Evolutionary conservation across 805 yeast genomes (phyloP), one percentile per base, ranked within the genome.

Genomic region (Metschnikowia dekortorum): DNA sequence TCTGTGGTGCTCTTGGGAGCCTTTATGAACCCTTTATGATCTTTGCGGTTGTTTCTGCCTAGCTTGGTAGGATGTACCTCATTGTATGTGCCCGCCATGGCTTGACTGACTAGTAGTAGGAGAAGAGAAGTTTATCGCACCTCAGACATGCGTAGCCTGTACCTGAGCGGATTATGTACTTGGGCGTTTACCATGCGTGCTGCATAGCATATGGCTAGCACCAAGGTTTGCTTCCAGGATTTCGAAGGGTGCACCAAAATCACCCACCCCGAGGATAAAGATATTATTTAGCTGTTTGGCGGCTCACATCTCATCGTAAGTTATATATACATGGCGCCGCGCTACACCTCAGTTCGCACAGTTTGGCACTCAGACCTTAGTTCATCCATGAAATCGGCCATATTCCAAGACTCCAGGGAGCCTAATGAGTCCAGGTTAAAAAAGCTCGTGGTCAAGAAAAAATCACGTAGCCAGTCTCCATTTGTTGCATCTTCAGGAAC

Each of bases 11-110:
- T 35, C 26, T 34, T 30, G 32, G 11, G 32, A 6, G 6, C 34
- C 28, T 40, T 13, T 18, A 11, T 41, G 37, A 37, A 32, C 8
- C 28, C 35, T 40, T 43, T 52, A 37, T 30, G 50, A n/a, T n/a
- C 33, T 53, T 48, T 46, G 37, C 32, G 33, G 31, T 29, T 31
- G 28, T 39, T 39, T 18, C 37, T 13, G 16, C 53, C 53, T 16
- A 53, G 53, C 18, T 50, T 39, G 13, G 53, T 50, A 13, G 63
- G 66, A 32, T 55, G 52, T 30, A 65, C 68, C 47, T 61, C 67
- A 51, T 65, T 65, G 51, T 64, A 65, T 28, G 58, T 53, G 31
- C 50, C 53, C 9, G 48, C 33, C 55, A 53, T 53, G 31, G 49
- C 40, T 51, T 41, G 10, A 30, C 30, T 41, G 10, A 30, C 30